These are phyloP conservation scores for Trypanosoma avium DNA, from an alignment of 208 protist genomes.

Conservation along the genomic window DNA sequence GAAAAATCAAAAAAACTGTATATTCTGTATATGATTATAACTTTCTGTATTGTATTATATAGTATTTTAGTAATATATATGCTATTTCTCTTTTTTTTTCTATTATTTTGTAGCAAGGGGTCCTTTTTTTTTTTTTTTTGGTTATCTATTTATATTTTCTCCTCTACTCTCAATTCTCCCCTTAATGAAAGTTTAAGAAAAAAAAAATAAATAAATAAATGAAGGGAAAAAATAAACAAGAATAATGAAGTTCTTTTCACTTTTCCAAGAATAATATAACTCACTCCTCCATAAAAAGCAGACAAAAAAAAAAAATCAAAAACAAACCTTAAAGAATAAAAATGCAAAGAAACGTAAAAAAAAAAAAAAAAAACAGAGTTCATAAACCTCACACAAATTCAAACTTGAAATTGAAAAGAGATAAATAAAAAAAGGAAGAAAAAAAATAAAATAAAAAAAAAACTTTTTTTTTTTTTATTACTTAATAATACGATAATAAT, in stretches of 20 bases:
- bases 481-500: too few relatives aligned
- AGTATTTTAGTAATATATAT: background rate
- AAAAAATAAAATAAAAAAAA: slow-evolving; percentile 13
- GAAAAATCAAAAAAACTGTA: background rate
- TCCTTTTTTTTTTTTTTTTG: too few relatives aligned
- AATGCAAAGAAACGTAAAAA: too few relatives aligned
- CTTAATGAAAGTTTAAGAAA: background rate
- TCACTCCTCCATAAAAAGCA: too few relatives aligned
- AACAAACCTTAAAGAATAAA: too few relatives aligned
- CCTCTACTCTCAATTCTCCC: too few relatives aligned
- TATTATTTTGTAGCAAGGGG: too few relatives aligned
- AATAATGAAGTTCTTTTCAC: too few relatives aligned
- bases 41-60: background rate
- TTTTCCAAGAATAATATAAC: too few relatives aligned
- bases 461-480: too few relatives aligned
- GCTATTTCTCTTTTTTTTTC: background rate
- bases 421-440: slow-evolving; percentile 17
- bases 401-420: background rate
- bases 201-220: slow-evolving; percentile 1
- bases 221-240: background rate
- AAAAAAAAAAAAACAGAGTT: slow-evolving; percentile 5
- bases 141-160: too few relatives aligned
- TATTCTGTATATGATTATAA: background rate
- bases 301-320: too few relatives aligned
- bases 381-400: slow-evolving; percentile 5